A percentile compares a stretch with the other conserved stretches of the same genome.
These are phyloP conservation scores for Trametes cubensis DNA, from an alignment of 768 basidiomycete genomes.

Conservation along the genomic window DNA sequence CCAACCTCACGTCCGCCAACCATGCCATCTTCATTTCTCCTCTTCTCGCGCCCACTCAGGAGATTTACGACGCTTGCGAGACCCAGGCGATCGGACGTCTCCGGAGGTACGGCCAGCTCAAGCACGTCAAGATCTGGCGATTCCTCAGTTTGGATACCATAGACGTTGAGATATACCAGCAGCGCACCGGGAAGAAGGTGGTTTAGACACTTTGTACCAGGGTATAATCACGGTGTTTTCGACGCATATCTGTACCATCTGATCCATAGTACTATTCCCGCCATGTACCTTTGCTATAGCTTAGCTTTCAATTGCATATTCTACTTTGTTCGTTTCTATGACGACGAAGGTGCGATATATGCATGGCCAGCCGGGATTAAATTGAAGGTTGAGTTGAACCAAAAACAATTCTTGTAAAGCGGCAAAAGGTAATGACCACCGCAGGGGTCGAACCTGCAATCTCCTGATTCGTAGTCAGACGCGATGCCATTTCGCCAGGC, in stretches of 20 bases:
- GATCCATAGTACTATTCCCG: background rate
- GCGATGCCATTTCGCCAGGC: conserved; percentile 26
- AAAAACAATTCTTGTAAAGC: background rate
- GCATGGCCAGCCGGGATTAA: background rate
- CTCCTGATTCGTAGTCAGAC: conserved; percentile 62
- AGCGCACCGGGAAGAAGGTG: conserved; percentile 40
- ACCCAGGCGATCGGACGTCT: conserved; percentile 84
- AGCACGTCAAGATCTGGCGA: conserved; percentile 79
- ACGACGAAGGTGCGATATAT: too few species aligned
- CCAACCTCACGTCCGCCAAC: conserved; percentile 91
- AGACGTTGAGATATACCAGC: conserved; percentile 80
- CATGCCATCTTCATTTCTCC: conserved; percentile 96
- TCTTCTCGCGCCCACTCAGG: conserved; percentile 76
- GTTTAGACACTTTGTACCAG: background rate
- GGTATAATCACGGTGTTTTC: background rate
- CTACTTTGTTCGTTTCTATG: too few species aligned
- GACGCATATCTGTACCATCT: background rate
- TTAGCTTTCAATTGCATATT: too few species aligned
- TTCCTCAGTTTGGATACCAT: conserved; percentile 88
- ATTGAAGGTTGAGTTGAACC: background rate
- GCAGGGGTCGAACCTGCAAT: conserved; percentile 93
- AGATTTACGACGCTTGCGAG: conserved; percentile 83
- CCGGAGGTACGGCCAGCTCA: conserved; percentile 81
- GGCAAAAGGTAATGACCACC: conserved; percentile 58
- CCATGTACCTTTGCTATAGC: background rate